Base-by-base conservation (phyloP, 2,329 filamentous ascomycete species). In the Capronia coronata region DNA sequence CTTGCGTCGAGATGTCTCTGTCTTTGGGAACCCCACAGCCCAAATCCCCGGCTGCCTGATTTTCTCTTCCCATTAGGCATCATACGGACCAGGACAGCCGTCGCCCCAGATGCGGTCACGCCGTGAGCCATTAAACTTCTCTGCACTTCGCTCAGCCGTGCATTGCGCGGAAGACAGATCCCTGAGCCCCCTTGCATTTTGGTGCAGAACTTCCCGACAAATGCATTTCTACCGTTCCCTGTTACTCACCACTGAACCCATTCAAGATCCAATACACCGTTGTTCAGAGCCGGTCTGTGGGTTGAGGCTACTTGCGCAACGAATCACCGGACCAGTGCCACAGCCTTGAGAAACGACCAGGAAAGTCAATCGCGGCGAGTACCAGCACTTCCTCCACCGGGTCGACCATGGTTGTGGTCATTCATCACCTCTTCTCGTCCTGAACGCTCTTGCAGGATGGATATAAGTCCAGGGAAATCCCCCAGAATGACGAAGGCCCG, bases 21-120 rank as follows among this genome's bases (percentile, higher is more conserved):
- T 11, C 5, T 27, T 27, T 27, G n/a, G n/a, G n/a, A 29, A 19
- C 21, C 38, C 21, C 2, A 23, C n/a, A 38, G 44, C 49, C 48
- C 27, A 56, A 53, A 49, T 56, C 54, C 54, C 48, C 27, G 27
- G 49, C 34, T 48, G 53, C 53, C 53, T 56, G 45, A 21, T 52
- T 39, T 42, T n/a, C n/a, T n/a, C n/a, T n/a, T n/a, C n/a, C n/a
- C n/a, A n/a, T n/a, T n/a, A n/a, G n/a, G n/a, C 37, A 27, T 46
- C 46, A 50, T 52, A 50, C 54, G 50, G 44, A 53, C 50, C 50
- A 51, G 34, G 10, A 41, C 32, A 25, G 30, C 16, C 30, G 22
- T 43, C 30, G 43, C 49, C 49, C 18, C 44, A 37, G 27, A 46
- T 49, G 27, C 39, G 34, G 43, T 49, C 44, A 46, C 35, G 22